Evolutionary conservation across 2,329 filamentous ascomycete genomes (phyloP), one percentile per base, ranked within the genome.

Genomic region (Stemphylium vesicarium): DNA sequence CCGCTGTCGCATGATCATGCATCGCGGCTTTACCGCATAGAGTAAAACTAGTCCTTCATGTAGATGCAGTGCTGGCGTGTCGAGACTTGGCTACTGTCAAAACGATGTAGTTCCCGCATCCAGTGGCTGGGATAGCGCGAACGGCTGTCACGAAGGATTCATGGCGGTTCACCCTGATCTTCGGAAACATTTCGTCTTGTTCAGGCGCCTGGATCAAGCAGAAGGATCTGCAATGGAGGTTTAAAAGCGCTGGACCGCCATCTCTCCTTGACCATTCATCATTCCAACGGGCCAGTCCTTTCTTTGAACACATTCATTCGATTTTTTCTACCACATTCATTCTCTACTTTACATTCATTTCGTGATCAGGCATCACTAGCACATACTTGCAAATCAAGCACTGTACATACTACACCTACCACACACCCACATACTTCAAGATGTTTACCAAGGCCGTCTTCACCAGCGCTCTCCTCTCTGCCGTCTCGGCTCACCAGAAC

Each of bases 401-500:
- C 40, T 50, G 38, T 59, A 49, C 37, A 64, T 54, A 64, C 42
- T 32, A 41, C 15, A 33, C 43, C 44, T 15, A 37, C 16, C 20
- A 35, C 44, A 57, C 50, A 44, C 33, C 22, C 16, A 32, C 41
- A 57, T 53, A 44, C 53, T 55, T 55, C 62, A 69, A 55, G n/a
- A 73, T 73, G 70, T 64, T 71, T 60, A 66, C 65, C 63, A 68
- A 71, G 45, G 53, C 66, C 44, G 26, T 72, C 58, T 50, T 72
- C 29, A 54, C 62, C 43, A 64, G 60, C 40, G 55, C 62, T 22
- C 64, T 73, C 41, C 39, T 71, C 56, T 54, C 66, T 43, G 63
- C 64, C 43, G 68, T 60, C 48, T 68, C 70, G 41, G 70, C 70
- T 43, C 70, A 73, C 48, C 69, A 73, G 53, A 73, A 70, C 63